A percentile compares a stretch with the other conserved stretches of the same genome.
Conservation (phyloP, 352 stramenopile species). For the Phytophthora kernoviae region DNA sequence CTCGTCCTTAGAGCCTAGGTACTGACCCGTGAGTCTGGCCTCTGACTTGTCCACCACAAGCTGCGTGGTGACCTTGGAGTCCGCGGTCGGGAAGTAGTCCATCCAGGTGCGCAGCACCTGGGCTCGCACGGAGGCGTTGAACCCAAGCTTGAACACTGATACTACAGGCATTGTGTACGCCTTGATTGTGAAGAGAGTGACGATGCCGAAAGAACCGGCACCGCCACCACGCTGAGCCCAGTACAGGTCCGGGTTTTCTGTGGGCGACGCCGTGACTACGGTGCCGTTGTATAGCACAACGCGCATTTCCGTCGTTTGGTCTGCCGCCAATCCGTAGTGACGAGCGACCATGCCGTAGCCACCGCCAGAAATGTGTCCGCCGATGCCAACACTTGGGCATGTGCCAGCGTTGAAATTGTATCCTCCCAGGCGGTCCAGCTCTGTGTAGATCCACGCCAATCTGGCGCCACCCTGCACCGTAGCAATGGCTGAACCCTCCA, state of each 20-base stretch:
- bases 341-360: constrained; percentile 57
- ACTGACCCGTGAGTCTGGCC: constrained; percentile 47
- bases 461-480: constrained; percentile 49
- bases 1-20: constrained; percentile 42
- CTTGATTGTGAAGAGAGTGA: constrained; percentile 58
- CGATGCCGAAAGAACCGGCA: constrained; percentile 57
- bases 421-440: constrained; percentile 42
- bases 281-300: constrained; percentile 49
- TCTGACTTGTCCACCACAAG: constrained; percentile 42
- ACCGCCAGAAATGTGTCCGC: constrained; percentile 55
- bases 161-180: constrained; percentile 46
- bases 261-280: constrained; percentile 46
- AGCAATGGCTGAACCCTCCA: constrained; percentile 36
- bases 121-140: constrained; percentile 35
- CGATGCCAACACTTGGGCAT: constrained; percentile 57
- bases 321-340: constrained; percentile 53
- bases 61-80: constrained; percentile 56
- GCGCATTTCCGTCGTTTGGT: constrained; percentile 48
- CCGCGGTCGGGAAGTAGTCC: constrained; percentile 54
- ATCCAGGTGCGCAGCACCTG: constrained; percentile 52
- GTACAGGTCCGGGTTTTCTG: constrained; percentile 47
- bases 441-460: constrained; percentile 51
- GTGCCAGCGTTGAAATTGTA: constrained; percentile 68
- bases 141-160: constrained; percentile 52
- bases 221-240: constrained; percentile 58